Evolutionary conservation across 1,284 basidiomycete species (phyloP).

Genomic region (Tranzscheliella williamsii): DNA sequence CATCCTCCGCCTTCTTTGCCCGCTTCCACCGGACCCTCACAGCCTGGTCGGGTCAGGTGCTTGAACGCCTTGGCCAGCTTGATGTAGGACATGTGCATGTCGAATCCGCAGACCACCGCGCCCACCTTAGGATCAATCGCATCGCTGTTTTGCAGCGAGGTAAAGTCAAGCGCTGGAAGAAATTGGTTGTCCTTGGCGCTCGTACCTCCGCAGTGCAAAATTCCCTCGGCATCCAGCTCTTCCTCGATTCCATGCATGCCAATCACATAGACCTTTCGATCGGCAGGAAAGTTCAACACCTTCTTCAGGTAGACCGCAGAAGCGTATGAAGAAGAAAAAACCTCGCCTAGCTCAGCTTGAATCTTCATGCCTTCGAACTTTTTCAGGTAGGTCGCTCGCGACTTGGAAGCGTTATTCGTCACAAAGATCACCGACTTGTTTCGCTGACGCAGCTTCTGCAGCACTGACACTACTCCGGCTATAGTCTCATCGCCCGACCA

Average conservation of each 20-base stretch:
- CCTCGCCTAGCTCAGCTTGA: conserved; percentile 78
- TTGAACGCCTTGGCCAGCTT: conserved; percentile 92
- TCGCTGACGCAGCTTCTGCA: conserved; percentile 60
- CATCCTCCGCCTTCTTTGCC: conserved; percentile 73
- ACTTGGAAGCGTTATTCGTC: conserved; percentile 97
- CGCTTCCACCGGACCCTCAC: conserved; percentile 32
- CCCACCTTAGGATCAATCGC: conserved; percentile 77
- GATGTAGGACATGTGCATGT: conserved; percentile 69
- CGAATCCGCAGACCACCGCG: conserved; percentile 82
- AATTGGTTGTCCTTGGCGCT: conserved; percentile 80
- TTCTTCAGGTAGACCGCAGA: conserved; percentile 89
- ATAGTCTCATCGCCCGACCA: conserved; percentile 74
- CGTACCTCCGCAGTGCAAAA: conserved; percentile 81
- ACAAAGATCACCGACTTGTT: conserved; percentile 91
- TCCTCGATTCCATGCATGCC: conserved; percentile 91
- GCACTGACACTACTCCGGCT: conserved; percentile 61
- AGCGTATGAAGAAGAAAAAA: conserved; percentile 93
- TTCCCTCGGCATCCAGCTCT: conserved; percentile 81
- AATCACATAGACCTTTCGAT: conserved; percentile 94
- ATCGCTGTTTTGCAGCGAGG: conserved; percentile 65
- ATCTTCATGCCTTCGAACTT: conserved; percentile 90
- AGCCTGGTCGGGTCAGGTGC: conserved; percentile 68
- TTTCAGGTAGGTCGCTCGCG: conserved; percentile 78
- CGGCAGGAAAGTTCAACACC: conserved; percentile 81
- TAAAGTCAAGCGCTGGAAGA: conserved; percentile 72